Evolutionary conservation across 2,329 filamentous ascomycete genomes (phyloP).

Genomic region (Colletotrichum sublineola): DNA sequence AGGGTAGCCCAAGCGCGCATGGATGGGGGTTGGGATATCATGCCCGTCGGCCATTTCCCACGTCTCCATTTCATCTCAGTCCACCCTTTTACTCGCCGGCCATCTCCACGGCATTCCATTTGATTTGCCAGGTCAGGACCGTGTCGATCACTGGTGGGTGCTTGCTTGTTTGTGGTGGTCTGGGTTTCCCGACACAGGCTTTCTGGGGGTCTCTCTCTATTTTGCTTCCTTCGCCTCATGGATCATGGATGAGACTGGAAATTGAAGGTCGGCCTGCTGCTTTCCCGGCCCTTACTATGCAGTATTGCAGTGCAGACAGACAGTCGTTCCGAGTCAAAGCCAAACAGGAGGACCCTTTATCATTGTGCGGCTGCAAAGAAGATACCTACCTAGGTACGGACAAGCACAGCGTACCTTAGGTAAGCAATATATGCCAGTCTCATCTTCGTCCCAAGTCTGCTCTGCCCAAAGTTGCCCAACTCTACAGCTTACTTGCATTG

Average conservation of each 20-base stretch:
- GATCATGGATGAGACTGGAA: constrained; percentile 38
- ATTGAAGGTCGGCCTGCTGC: constrained; percentile 28
- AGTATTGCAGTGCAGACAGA: neutral
- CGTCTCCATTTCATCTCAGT: constrained; percentile 25
- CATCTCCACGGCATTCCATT: constrained; percentile 19
- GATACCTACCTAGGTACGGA: neutral
- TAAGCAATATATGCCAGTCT: constrained; percentile 26
- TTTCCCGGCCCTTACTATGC: constrained; percentile 21
- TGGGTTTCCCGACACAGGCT: neutral
- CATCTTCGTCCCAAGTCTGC: constrained; percentile 32
- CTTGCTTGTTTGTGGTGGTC: neutral
- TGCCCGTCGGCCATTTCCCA: constrained; percentile 20
- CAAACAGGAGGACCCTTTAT: neutral
- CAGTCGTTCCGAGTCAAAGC: neutral
- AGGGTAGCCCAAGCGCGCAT: constrained; percentile 1
- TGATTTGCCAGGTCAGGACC: constrained; percentile 8
- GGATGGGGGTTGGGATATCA: constrained; percentile 1
- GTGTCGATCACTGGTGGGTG: constrained; percentile 17
- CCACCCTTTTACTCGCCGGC: constrained; percentile 7
- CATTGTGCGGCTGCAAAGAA: neutral
- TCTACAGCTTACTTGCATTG: constrained; percentile 36
- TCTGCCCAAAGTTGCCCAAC: neutral
- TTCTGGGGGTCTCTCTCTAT: neutral
- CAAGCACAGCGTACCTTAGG: constrained; percentile 2
- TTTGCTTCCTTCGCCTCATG: constrained; percentile 21